Evolutionary conservation across 306 rosid genomes (phyloP).

Genomic region (Rosa multiflora): DNA sequence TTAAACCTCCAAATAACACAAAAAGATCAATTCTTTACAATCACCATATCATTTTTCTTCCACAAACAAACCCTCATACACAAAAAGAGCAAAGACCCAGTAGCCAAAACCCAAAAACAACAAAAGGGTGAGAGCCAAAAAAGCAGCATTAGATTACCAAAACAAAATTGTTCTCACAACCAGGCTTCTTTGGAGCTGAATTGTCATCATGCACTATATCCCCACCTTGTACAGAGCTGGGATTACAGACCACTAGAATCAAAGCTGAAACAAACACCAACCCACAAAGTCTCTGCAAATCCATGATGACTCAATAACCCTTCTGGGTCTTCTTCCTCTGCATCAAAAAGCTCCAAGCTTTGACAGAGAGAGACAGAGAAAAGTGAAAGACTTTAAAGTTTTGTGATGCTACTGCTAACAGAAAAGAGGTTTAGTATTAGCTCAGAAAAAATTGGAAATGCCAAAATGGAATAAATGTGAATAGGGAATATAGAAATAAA

Average conservation of each 20-base stretch:
- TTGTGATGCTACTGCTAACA: background rate
- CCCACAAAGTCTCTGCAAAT: slow-evolving; percentile 40
- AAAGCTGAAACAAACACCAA: slow-evolving; percentile 27
- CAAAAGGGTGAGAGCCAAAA: slow-evolving; percentile 21
- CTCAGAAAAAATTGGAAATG: too few species aligned
- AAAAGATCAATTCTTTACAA: background rate
- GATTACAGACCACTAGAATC: slow-evolving; percentile 34
- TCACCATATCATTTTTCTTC: background rate
- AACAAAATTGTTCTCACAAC: slow-evolving; percentile 82
- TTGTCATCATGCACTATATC: slow-evolving; percentile 77
- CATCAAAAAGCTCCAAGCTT: slow-evolving; percentile 38
- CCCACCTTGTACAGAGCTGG: slow-evolving; percentile 55
- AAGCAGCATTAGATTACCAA: slow-evolving; percentile 49
- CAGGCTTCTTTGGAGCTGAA: slow-evolving; percentile 86
- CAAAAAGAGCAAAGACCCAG: slow-evolving; percentile 31
- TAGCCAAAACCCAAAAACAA: slow-evolving; percentile 12
- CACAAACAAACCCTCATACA: background rate
- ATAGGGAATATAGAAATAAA: background rate
- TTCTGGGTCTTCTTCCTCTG: slow-evolving; percentile 34
- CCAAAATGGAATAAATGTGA: background rate
- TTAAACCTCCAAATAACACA: slow-evolving; percentile 7
- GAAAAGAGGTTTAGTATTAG: background rate
- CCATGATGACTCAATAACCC: slow-evolving; percentile 58
- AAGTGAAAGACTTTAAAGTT: background rate
- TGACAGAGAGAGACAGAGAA: background rate